A percentile compares a stretch with the other conserved stretches of the same genome.
Conservation (phyloP, 768 basidiomycete species). For the Boletus edulis region DNA sequence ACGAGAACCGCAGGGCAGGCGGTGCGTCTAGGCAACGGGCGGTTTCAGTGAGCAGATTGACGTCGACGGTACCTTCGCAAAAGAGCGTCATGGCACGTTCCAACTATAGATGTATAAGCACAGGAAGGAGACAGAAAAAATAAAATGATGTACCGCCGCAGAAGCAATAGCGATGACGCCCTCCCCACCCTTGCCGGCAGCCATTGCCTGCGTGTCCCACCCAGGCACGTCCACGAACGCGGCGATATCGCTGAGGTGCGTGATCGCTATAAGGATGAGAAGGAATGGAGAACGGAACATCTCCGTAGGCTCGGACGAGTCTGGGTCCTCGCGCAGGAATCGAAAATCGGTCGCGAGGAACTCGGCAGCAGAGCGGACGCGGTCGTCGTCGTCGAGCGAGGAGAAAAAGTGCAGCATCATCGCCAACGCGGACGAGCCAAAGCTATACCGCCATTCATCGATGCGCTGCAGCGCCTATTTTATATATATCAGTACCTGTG, state of each 20-base stretch:
- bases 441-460: background rate
- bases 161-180: conserved; percentile 4
- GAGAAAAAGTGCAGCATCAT: conserved; percentile 4
- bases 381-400: background rate
- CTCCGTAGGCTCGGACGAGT: background rate
- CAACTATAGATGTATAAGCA: background rate
- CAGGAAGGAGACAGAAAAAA: no score
- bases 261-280: background rate
- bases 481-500: no score
- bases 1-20: background rate
- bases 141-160: background rate
- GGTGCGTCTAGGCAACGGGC: background rate
- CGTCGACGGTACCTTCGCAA: background rate
- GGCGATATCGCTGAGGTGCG: background rate
- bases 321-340: conserved; percentile 1
- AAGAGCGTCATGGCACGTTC: conserved; percentile 1
- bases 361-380: background rate
- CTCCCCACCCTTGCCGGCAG: background rate
- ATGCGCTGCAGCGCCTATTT: background rate
- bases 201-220: conserved; percentile 2
- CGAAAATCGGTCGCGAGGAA: conserved; percentile 1
- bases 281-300: conserved; percentile 1
- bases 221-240: background rate
- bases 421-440: conserved; percentile 1
- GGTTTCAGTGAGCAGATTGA: background rate